Evolutionary conservation across 495 filamentous ascomycete species (phyloP), one percentile per base, ranked within the genome.

Genomic region (Ramalina peruviana): DNA sequence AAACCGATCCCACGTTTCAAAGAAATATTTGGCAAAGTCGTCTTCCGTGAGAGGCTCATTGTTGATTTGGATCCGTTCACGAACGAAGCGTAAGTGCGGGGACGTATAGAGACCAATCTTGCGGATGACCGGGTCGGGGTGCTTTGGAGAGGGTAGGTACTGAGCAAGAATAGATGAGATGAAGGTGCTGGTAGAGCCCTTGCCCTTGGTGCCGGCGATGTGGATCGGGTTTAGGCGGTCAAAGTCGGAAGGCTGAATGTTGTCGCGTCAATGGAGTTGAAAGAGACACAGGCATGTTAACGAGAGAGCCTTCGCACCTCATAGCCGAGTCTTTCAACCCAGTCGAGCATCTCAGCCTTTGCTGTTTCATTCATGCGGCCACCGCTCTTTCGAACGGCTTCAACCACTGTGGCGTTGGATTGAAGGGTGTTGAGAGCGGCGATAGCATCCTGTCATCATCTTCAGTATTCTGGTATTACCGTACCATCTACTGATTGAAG

Each of bases 151-250:
- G 2, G 33, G 25, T n/a, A 66, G 66, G 53, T 82, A 82, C 56
- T 83, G 78, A 5, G 71, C 63, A 5, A 84, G 66, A 43, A 81
- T 74, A 5, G 73, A 79, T 46, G 72, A 71, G 49, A 73, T 70
- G 54, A 85, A 85, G 40, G 83, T 79, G 57, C 81, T 84, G 13
- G 82, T 85, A 48, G 79, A 82, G 36, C 89, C 89, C 67, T 96
- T 96, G 51, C 89, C 89, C 69, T 96, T 96, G 12, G 88, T 94
- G 37, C 89, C 89, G 12, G 88, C 83, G 19, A 96, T 80, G 59
- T 96, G 89, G 12, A 94, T 67, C 27, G 79, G 70, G 55, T 88
- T 88, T 36, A 96, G 67, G 3, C 68, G 69, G 54, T 85, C 74
- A 49, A 96, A 75, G 61, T 94, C 88, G 20, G 69, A 72, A n/a